A percentile compares a stretch with the other conserved stretches of the same genome.
phyloP scores from a whole-genome alignment of 768 basidiomycete genomes.

The Podaxis rugospora region DNA sequence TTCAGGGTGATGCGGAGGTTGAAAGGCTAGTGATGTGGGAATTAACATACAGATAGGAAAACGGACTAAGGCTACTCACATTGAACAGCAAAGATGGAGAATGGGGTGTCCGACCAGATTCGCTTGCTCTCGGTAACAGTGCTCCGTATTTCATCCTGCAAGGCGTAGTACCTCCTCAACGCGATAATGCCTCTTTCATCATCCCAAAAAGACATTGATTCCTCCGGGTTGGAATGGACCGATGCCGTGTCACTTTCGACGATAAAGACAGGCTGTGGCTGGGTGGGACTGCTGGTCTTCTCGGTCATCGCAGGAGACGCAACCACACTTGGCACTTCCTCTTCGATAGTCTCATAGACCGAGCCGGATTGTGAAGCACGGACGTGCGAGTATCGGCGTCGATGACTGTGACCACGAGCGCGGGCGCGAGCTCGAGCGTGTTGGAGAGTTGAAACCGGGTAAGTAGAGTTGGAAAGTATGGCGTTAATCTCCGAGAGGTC shows the following conservation, averaged over 20 bases:
- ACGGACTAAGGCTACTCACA: slow-evolving; percentile 39
- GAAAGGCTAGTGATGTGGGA: slow-evolving; percentile 47
- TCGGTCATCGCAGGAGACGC: slow-evolving; percentile 24
- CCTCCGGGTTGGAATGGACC: slow-evolving; percentile 33
- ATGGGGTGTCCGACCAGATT: slow-evolving; percentile 66
- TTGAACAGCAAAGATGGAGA: slow-evolving; percentile 69
- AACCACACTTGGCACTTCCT: slow-evolving; percentile 45
- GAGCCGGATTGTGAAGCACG: slow-evolving; percentile 56
- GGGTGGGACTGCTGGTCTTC: slow-evolving; percentile 32
- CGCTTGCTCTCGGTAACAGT: slow-evolving; percentile 65
- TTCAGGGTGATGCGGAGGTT: slow-evolving; percentile 58
- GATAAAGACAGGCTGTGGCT: slow-evolving; percentile 44
- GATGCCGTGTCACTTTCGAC: slow-evolving; percentile 55
- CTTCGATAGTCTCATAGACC: slow-evolving; percentile 77
- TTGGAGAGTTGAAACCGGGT: slow-evolving; percentile 40
- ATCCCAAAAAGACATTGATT: slow-evolving; percentile 45
- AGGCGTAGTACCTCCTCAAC: slow-evolving; percentile 62
- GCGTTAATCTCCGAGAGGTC: slow-evolving; percentile 60
- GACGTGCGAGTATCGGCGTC: slow-evolving; percentile 62
- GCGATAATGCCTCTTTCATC: slow-evolving; percentile 65
- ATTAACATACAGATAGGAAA: background rate
- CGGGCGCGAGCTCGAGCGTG: slow-evolving; percentile 44
- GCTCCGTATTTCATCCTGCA: slow-evolving; percentile 63
- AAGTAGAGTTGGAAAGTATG: slow-evolving; percentile 50
- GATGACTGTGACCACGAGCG: slow-evolving; percentile 63